Evolutionary conservation across 1,284 basidiomycete genomes (phyloP), one percentile per base, ranked within the genome.

Genomic region (Leccinum pachyderme): DNA sequence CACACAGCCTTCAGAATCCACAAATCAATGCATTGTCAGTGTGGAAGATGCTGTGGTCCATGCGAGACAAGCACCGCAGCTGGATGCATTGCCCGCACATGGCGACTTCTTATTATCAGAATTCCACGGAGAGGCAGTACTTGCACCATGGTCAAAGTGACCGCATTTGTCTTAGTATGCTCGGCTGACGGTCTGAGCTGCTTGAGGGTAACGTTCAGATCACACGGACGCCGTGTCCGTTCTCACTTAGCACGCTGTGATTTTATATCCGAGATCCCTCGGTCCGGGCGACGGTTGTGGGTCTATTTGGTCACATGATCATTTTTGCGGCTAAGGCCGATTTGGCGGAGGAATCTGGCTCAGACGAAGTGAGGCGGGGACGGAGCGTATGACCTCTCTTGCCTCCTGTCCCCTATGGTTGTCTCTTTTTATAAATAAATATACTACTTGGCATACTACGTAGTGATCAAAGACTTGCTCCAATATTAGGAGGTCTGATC

Each of bases 301-400:
- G 18, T 22, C 18, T 25, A 31, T n/a, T 24, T 24, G 25, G 39
- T 61, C 59, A 65, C 50, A 49, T 64, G 62, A 49, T 15, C 41
- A n/a, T n/a, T n/a, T n/a, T n/a, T n/a, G n/a, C n/a, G n/a, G n/a
- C n/a, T n/a, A n/a, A n/a, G n/a, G n/a, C n/a, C n/a, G n/a, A n/a
- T n/a, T n/a, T n/a, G n/a, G n/a, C n/a, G n/a, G n/a, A n/a, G n/a
- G n/a, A n/a, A n/a, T n/a, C n/a, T n/a, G n/a, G n/a, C n/a, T n/a
- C n/a, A n/a, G n/a, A n/a, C n/a, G n/a, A n/a, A n/a, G n/a, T n/a
- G n/a, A n/a, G n/a, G n/a, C n/a, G n/a, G n/a, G n/a, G n/a, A n/a
- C n/a, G n/a, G n/a, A n/a, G n/a, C n/a, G n/a, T n/a, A n/a, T n/a
- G n/a, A n/a, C n/a, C n/a, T n/a, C n/a, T n/a, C n/a, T n/a, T n/a